Evolutionary conservation across 2,329 filamentous ascomycete genomes (phyloP).

Genomic region (Nectriaceae sp.): DNA sequence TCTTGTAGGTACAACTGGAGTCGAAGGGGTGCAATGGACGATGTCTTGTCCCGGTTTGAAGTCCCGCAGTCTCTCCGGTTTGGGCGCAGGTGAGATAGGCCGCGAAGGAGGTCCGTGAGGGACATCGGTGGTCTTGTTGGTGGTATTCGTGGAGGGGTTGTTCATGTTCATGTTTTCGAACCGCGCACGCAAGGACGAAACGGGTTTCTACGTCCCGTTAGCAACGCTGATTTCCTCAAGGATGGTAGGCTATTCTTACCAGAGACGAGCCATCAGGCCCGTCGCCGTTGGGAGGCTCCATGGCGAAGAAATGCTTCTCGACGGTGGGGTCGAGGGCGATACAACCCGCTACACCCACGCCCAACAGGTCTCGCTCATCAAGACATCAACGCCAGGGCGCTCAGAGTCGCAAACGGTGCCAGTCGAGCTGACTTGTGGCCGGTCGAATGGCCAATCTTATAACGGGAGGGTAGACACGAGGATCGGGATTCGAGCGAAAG

Average conservation of each 20-base stretch:
- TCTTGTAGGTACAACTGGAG: constrained; percentile 33
- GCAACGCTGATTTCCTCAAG: not conserved
- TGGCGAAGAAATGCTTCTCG: constrained; percentile 29
- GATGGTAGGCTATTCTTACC: constrained; percentile 46
- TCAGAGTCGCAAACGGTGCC: constrained; percentile 9
- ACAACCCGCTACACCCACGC: constrained; percentile 40
- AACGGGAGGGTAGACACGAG: constrained; percentile 2
- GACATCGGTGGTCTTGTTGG: constrained; percentile 21
- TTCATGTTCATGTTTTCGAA: constrained; percentile 73
- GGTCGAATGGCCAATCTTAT: not conserved
- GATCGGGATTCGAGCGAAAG: constrained; percentile 1
- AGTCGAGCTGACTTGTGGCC: constrained; percentile 6
- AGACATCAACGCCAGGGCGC: constrained; percentile 27
- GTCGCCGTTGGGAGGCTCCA: constrained; percentile 41
- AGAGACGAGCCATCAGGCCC: constrained; percentile 78
- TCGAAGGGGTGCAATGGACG: constrained; percentile 33
- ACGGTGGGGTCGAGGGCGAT: constrained; percentile 32
- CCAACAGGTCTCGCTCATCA: constrained; percentile 29
- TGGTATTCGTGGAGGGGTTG: constrained; percentile 21
- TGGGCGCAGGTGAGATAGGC: constrained; percentile 42
- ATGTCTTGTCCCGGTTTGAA: constrained; percentile 41
- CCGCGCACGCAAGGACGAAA: constrained; percentile 77
- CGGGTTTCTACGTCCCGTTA: constrained; percentile 62
- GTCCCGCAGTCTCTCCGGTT: constrained; percentile 45
- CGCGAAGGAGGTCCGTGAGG: constrained; percentile 29